These are phyloP conservation scores for Starmera pachycereana DNA, from an alignment of 805 yeast genomes.

Conservation along the genomic window DNA sequence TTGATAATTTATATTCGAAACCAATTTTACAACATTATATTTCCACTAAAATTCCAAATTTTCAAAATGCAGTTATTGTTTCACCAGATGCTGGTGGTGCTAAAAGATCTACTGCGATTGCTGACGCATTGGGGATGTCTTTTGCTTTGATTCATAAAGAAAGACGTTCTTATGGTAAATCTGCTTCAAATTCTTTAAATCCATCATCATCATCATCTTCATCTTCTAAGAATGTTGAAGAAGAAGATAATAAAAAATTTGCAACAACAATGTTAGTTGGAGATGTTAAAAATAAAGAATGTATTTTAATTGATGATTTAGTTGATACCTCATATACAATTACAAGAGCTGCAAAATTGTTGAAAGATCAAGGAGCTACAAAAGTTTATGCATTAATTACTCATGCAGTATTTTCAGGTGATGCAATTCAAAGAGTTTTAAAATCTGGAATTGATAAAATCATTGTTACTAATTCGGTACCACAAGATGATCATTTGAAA, in stretches of 20 bases:
- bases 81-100: conserved; percentile 99
- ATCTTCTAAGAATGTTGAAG: conserved; percentile 16
- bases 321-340: conserved; percentile 91
- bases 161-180: conserved; percentile 39
- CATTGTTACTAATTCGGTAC: conserved; percentile 85
- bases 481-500: conserved; percentile 56
- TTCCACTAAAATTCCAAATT: conserved; percentile 64
- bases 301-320: conserved; percentile 88
- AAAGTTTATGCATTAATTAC: conserved; percentile 82
- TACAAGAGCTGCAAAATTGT: conserved; percentile 80
- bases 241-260: conserved; percentile 24
- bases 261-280: conserved; percentile 96
- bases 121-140: conserved; percentile 79
- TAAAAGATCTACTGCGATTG: conserved; percentile 88
- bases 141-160: conserved; percentile 96
- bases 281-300: conserved; percentile 75
- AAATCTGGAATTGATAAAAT: conserved; percentile 70
- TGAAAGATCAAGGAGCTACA: conserved; percentile 88
- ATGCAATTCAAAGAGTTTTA: conserved; percentile 65
- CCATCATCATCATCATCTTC: too few species aligned
- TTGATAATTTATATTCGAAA: conserved; percentile 84
- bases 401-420: conserved; percentile 90
- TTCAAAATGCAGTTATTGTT: conserved; percentile 78
- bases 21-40: conserved; percentile 85
- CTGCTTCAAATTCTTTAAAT: conserved; percentile 7